These are phyloP conservation scores for Colletotrichum coccodes DNA, from an alignment of 2,329 filamentous ascomycete genomes.

Conservation along the genomic window DNA sequence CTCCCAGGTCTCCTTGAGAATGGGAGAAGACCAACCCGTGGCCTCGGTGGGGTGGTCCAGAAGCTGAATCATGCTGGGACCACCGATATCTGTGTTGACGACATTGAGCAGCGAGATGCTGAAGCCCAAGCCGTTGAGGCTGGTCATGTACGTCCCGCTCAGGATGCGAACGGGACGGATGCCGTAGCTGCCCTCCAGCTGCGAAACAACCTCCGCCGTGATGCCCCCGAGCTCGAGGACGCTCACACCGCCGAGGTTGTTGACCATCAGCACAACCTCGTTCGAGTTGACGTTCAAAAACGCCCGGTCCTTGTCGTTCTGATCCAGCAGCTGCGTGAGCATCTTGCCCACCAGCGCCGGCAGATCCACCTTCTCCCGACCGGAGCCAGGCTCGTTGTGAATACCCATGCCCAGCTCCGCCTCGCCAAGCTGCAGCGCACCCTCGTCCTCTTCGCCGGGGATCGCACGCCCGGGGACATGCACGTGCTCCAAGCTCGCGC, in stretches of 20 bases:
- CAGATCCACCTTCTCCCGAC: constrained; percentile 61
- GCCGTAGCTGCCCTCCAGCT: constrained; percentile 66
- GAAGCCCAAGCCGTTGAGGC: constrained; percentile 80
- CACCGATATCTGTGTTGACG: constrained; percentile 65
- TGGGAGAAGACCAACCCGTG: constrained; percentile 74
- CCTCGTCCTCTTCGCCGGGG: constrained; percentile 56
- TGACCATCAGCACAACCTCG: constrained; percentile 76
- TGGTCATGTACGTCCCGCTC: constrained; percentile 81
- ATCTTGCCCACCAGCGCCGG: constrained; percentile 70
- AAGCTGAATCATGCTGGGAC: constrained; percentile 73
- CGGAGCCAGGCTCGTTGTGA: constrained; percentile 75
- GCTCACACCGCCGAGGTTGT: constrained; percentile 81
- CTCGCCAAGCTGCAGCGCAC: constrained; percentile 63
- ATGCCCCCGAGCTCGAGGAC: constrained; percentile 79
- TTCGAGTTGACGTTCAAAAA: constrained; percentile 72
- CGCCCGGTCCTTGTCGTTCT: constrained; percentile 73
- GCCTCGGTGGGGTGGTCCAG: constrained; percentile 77
- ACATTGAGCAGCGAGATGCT: constrained; percentile 77
- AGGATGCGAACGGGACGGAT: constrained; percentile 74
- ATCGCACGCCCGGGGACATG: constrained; percentile 84
- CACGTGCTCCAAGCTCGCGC: constrained; percentile 88
- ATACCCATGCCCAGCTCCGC: constrained; percentile 82
- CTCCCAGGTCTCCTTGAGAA: constrained; percentile 72
- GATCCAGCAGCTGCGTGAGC: constrained; percentile 76
- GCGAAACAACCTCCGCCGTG: constrained; percentile 72